Conservation (phyloP, 208 protist genomes). For the Trypanosoma theileri region DNA sequence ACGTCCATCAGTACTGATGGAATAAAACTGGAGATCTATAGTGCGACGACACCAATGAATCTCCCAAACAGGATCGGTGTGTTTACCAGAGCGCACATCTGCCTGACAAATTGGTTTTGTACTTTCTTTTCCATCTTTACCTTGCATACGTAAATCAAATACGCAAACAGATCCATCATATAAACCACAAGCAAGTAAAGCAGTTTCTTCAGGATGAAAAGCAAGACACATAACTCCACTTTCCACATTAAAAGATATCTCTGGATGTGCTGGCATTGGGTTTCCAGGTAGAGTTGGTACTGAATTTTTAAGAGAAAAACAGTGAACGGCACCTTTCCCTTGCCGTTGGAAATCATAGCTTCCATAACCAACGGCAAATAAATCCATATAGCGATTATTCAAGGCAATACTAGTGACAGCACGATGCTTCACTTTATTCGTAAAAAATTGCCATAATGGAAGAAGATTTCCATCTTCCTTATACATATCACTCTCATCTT, state of each 20-base stretch:
- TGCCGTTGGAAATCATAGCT: conserved; percentile 98
- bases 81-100: conserved; percentile 94
- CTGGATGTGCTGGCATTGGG: conserved; percentile 84
- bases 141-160: conserved; percentile 88
- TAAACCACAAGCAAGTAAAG: conserved; percentile 93
- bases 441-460: conserved; percentile 95
- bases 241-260: conserved; percentile 90
- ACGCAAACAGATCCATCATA: conserved; percentile 96
- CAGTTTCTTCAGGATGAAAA: conserved; percentile 91
- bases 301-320: conserved; percentile 97
- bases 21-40: conserved; percentile 91
- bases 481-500: conserved; percentile 94
- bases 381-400: conserved; percentile 94
- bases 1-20: conserved; percentile 95
- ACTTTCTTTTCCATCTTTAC: conserved; percentile 43
- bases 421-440: conserved; percentile 81
- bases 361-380: conserved; percentile 97
- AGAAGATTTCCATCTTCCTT: conserved; percentile 94
- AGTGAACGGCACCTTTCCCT: conserved; percentile 91
- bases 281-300: conserved; percentile 64
- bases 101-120: conserved; percentile 88
- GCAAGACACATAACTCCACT: conserved; percentile 96
- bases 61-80: conserved; percentile 97
- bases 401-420: conserved; percentile 94
- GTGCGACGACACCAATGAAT: conserved; percentile 72